Percentiles rank a stretch among this genome's conserved stretches.
These are phyloP conservation scores for Yamadazyma sp. DNA, from an alignment of 805 yeast genomes.

Conservation along the genomic window DNA sequence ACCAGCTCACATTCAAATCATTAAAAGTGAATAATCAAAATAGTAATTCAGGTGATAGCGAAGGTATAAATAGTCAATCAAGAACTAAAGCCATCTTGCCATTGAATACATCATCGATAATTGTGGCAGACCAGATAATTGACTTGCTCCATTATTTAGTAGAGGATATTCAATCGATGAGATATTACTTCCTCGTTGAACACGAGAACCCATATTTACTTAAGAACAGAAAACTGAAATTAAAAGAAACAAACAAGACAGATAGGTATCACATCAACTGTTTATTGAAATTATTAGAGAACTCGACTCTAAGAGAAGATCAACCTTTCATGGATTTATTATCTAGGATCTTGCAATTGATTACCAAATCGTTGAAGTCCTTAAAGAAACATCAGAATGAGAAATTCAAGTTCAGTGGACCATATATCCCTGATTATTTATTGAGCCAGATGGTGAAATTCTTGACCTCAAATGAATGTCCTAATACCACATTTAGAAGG, in stretches of 20 bases:
- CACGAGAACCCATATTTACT: slow-evolving; percentile 50
- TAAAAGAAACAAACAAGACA: slow-evolving; percentile 18
- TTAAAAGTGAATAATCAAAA: slow-evolving; percentile 13
- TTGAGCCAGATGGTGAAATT: slow-evolving; percentile 63
- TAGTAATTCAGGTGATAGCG: background rate
- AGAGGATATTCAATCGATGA: slow-evolving; percentile 61
- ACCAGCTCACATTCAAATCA: slow-evolving; percentile 49
- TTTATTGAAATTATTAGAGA: slow-evolving; percentile 59
- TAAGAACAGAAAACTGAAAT: slow-evolving; percentile 30
- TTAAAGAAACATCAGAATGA: slow-evolving; percentile 39
- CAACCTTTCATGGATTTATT: slow-evolving; percentile 72
- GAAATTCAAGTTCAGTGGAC: slow-evolving; percentile 40
- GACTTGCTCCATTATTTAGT: slow-evolving; percentile 72
- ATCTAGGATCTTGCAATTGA: slow-evolving; percentile 70
- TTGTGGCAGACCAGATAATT: slow-evolving; percentile 73
- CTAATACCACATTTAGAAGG: slow-evolving; percentile 80
- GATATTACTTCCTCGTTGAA: slow-evolving; percentile 75
- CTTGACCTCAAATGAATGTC: slow-evolving; percentile 77
- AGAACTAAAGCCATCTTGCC: slow-evolving; percentile 36
- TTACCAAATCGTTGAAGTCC: slow-evolving; percentile 67
- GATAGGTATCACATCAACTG: slow-evolving; percentile 71
- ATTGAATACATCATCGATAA: slow-evolving; percentile 59
- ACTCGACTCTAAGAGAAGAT: slow-evolving; percentile 65
- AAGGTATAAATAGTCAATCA: background rate
- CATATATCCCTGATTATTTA: slow-evolving; percentile 61